phyloP scores from a whole-genome alignment of 805 yeast genomes.

The Saccharomycopsis synnaedendra region DNA sequence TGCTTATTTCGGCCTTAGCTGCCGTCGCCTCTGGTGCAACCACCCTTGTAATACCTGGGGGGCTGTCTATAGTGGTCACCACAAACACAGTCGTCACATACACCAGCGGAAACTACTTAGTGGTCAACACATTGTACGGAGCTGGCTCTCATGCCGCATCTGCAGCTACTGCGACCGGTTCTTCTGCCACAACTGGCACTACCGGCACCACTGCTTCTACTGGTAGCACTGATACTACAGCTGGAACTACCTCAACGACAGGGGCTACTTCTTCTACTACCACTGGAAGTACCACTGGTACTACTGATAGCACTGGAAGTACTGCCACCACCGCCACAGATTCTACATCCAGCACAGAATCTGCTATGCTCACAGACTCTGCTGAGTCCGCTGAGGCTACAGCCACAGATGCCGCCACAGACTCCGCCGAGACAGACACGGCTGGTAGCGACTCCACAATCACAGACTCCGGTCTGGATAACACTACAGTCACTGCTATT shows the following conservation, averaged over 20 bases:
- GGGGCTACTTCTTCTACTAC: not conserved
- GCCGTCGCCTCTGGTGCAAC: constrained; percentile 8
- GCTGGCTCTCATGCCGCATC: constrained; percentile 5
- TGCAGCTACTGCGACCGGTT: not conserved
- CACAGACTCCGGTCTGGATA: not conserved
- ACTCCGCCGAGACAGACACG: not conserved
- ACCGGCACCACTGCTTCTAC: not conserved
- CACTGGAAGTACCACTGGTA: not conserved
- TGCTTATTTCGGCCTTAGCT: constrained; percentile 1
- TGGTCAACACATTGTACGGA: constrained; percentile 15
- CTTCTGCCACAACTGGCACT: not conserved
- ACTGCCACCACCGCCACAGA: not conserved
- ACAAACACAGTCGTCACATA: constrained; percentile 15
- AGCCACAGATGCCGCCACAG: not conserved
- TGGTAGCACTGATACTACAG: not conserved
- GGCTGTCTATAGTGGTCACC: constrained; percentile 4
- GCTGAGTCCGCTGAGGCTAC: not conserved
- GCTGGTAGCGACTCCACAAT: not conserved
- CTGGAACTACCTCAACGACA: not conserved
- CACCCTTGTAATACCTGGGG: constrained; percentile 7
- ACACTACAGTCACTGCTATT: not conserved
- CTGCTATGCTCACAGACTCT: not conserved
- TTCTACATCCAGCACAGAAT: not conserved
- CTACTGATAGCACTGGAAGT: too few species aligned
- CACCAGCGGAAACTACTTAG: constrained; percentile 15